These are phyloP conservation scores for Grifola frondosa DNA, from an alignment of 1,284 basidiomycete genomes.

Conservation along the genomic window DNA sequence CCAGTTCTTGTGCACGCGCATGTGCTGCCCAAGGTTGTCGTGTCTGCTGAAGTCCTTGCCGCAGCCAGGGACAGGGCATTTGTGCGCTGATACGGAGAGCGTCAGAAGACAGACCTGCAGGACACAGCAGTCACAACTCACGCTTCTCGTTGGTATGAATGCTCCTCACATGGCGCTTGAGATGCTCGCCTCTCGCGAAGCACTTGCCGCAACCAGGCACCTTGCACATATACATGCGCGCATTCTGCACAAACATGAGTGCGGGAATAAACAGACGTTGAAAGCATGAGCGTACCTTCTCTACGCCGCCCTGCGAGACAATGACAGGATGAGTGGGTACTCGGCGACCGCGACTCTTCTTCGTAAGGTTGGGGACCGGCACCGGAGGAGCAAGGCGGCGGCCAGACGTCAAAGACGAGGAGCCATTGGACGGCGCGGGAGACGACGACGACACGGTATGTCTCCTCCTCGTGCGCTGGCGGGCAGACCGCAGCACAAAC, in stretches of 20 bases:
- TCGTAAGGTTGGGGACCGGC: constrained; percentile 70
- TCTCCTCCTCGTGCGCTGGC: constrained; percentile 24
- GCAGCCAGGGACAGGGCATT: constrained; percentile 75
- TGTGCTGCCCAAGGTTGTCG: constrained; percentile 83
- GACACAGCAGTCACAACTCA: constrained; percentile 36
- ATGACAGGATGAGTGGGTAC: constrained; percentile 59
- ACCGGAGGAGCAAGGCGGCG: constrained; percentile 50
- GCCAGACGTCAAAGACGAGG: constrained; percentile 10
- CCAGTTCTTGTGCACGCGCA: constrained; percentile 68
- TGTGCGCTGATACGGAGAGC: constrained; percentile 53
- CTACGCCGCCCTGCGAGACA: constrained; percentile 37
- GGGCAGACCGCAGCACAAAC: constrained; percentile 33
- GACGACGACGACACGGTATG: constrained; percentile 13
- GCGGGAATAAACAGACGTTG: constrained; percentile 9
- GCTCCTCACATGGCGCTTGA: constrained; percentile 75
- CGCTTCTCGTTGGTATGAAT: constrained; percentile 84
- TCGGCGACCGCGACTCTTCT: constrained; percentile 68
- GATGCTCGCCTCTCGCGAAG: constrained; percentile 75
- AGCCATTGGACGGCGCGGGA: constrained; percentile 11
- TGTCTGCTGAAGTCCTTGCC: constrained; percentile 82
- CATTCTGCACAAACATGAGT: constrained; percentile 34
- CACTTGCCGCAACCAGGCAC: constrained; percentile 78
- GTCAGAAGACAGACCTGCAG: constrained; percentile 5
- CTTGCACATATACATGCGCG: constrained; percentile 67
- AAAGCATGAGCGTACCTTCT: constrained; percentile 25